Base-by-base conservation (phyloP, 768 basidiomycete species). In the Cubamyces lactineus region DNA sequence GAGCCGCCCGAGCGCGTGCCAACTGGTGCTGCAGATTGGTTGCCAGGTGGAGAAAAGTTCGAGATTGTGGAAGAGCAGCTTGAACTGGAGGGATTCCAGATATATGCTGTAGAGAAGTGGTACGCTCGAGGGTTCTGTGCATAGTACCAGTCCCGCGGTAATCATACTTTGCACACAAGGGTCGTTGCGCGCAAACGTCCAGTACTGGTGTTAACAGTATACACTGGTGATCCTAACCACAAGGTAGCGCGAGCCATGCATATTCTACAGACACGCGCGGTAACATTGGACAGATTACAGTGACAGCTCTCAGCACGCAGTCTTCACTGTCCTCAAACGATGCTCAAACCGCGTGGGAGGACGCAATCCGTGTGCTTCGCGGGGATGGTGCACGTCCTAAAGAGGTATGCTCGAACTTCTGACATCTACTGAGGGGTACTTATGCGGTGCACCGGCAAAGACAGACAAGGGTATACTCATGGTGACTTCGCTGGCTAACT, bases 41-140 rank as follows among this genome's bases (percentile, higher is more conserved):
- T 84, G 17, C 79, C 79, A 0, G 69, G 75, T 11, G 77, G 79
- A 19, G 76, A 77, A 50, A 77, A 74, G 51, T 84, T 87, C 63
- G 79, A 82, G 67, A 73, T 84, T 57, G 78, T 79, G 8, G 76
- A 81, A 40, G 79, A 82, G 38, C 73, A 75, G 17, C 66, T 86
- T 48, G 75, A 84, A 47, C 70, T 91, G 23, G 70, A 78, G 19
- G 87, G 87, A 1, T 92, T 86, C 74, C 92, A 93, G 75, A 79
- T 94, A 58, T 94, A 93, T 71, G 92, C 91, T 0, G 92, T 94
- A 9, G 89, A 94, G 78, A 89, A 89, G 73, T 94, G 92, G 91
- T 86, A 69, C 59, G 75, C 66, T 21, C 49, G 17, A 38, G n/a
- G 19, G 63, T 49, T 46, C 47, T 49, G 53, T 53, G 39, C 13